phyloP scores from a whole-genome alignment of 306 rosid species.

The Abrus pulchellus region DNA sequence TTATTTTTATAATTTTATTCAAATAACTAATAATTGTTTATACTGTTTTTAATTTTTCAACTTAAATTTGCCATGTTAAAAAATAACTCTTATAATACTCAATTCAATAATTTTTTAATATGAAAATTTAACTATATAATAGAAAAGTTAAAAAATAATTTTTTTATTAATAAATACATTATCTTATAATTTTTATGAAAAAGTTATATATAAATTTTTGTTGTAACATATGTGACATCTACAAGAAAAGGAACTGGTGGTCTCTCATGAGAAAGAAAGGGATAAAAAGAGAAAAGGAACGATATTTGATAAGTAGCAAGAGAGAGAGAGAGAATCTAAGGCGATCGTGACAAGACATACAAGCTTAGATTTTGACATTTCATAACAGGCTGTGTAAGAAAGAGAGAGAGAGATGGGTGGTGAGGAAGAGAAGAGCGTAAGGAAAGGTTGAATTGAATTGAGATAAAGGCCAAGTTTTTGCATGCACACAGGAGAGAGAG shows the following conservation, averaged over 20 bases:
- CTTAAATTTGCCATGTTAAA: no score
- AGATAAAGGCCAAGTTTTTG: background rate
- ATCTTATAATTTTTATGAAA: no score
- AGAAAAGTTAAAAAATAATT: no score
- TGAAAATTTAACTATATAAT: no score
- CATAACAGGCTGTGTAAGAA: conserved; percentile 40
- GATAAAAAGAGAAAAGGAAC: background rate
- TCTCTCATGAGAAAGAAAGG: background rate
- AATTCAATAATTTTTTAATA: no score
- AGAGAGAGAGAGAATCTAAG: conserved; percentile 61
- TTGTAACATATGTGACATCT: no score
- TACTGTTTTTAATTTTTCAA: no score
- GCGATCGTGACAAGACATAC: conserved; percentile 73
- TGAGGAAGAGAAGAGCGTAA: background rate
- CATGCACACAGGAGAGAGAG: background rate
- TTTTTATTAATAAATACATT: no score
- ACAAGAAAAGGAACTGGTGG: background rate
- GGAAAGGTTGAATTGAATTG: background rate
- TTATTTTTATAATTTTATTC: no score
- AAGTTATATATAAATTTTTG: no score
- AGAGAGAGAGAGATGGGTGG: background rate
- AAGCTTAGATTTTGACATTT: conserved; percentile 73
- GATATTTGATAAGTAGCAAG: background rate
- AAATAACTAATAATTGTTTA: no score
- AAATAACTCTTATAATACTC: no score